Percentiles rank a stretch among this genome's conserved stretches.
These are phyloP conservation scores for Colletotrichum destructivum DNA, from an alignment of 2,329 filamentous ascomycete genomes.

Conservation along the genomic window DNA sequence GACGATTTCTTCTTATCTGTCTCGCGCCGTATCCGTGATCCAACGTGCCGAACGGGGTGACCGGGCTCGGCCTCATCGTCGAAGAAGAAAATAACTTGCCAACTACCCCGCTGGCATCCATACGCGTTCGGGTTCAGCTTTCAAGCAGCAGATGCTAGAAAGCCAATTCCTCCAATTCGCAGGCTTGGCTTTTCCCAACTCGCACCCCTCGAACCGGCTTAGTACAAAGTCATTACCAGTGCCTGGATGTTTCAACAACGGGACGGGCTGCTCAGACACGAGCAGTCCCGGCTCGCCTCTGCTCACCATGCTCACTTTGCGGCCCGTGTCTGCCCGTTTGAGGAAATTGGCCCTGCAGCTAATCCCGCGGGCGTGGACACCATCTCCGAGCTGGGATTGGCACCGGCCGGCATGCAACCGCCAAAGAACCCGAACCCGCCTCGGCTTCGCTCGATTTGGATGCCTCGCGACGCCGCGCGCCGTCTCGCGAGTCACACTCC, in stretches of 20 bases:
- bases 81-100: constrained; percentile 1
- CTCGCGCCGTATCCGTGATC: neutral
- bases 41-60: neutral
- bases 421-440: constrained; percentile 26
- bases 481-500: constrained; percentile 15
- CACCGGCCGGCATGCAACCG: constrained; percentile 35
- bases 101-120: neutral
- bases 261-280: constrained; percentile 30
- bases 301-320: constrained; percentile 27
- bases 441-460: constrained; percentile 29
- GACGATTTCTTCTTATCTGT: neutral
- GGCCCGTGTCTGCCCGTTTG: constrained; percentile 39
- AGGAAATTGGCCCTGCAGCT: constrained; percentile 40
- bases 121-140: neutral
- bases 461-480: constrained; percentile 19
- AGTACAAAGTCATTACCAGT: constrained; percentile 12
- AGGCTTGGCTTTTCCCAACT: constrained; percentile 21
- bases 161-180: constrained; percentile 9
- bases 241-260: constrained; percentile 36
- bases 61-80: neutral
- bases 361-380: constrained; percentile 33
- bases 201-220: neutral
- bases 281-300: constrained; percentile 19
- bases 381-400: constrained; percentile 27
- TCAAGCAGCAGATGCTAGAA: constrained; percentile 14